Evolutionary conservation across 768 basidiomycete genomes (phyloP).

Genomic region (Sporobolomyces phaffii): DNA sequence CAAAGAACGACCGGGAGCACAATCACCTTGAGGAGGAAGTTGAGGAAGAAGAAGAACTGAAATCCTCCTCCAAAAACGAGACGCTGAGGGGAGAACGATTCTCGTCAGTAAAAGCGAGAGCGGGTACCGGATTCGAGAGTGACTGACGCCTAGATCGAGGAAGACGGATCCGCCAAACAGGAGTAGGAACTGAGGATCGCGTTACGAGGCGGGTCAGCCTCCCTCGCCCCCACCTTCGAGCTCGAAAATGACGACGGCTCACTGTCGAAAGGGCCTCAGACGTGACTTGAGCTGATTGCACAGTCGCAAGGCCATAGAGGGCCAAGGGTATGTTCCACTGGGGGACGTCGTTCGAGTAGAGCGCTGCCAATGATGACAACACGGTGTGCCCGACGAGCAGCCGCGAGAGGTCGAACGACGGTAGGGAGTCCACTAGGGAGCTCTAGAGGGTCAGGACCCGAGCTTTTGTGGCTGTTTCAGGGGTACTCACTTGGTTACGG

Average conservation of each 20-base stretch:
- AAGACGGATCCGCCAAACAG: not conserved
- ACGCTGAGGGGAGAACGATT: not conserved
- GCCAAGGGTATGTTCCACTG: slow-evolving; percentile 27
- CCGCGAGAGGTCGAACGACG: slow-evolving; percentile 17
- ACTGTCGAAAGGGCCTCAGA: not conserved
- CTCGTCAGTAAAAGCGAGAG: not conserved
- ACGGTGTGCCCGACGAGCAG: slow-evolving; percentile 20
- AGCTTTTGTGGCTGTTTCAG: too few relatives aligned
- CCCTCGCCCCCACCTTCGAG: not conserved
- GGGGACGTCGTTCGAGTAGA: slow-evolving; percentile 9
- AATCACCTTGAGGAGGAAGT: slow-evolving; percentile 33
- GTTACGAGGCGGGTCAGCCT: too few relatives aligned
- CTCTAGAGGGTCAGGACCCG: not conserved
- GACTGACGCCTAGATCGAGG: slow-evolving; percentile 20
- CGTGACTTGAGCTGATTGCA: slow-evolving; percentile 1
- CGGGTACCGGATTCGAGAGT: too few relatives aligned
- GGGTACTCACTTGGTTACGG: too few relatives aligned
- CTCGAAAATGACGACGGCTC: not conserved
- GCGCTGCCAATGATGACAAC: slow-evolving; percentile 5
- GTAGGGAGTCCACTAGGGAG: not conserved
- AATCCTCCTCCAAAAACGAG: not conserved
- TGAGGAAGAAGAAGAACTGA: slow-evolving; percentile 19
- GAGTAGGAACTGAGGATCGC: slow-evolving; percentile 4
- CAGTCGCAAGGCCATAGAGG: slow-evolving; percentile 19
- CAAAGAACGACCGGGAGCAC: not conserved